These are phyloP conservation scores for Pyracantha coccinea DNA, from an alignment of 331 rosid genomes.

Conservation along the genomic window DNA sequence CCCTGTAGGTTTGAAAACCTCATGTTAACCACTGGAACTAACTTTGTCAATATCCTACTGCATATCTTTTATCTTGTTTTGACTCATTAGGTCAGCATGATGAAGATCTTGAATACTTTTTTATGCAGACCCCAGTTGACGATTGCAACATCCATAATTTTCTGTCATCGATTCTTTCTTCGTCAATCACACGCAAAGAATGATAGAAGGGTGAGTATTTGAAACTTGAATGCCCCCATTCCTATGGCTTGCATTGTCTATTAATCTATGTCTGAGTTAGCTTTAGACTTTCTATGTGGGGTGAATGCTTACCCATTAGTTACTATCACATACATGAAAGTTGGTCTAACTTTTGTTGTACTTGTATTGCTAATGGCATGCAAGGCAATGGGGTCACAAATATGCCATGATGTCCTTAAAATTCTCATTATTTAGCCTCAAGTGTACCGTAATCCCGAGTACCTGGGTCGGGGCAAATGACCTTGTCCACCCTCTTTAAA, in stretches of 20 bases:
- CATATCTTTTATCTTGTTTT: neutral
- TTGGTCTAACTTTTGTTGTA: neutral
- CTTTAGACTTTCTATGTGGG: neutral
- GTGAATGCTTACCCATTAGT: neutral
- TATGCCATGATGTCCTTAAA: neutral
- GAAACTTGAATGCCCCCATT: neutral
- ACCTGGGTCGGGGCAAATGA: neutral
- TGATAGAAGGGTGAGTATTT: constrained; percentile 86
- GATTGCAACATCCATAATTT: constrained; percentile 93
- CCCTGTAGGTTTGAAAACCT: neutral
- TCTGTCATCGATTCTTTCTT: constrained; percentile 93
- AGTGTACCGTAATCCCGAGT: neutral
- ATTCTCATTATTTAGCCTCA: neutral
- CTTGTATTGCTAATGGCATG: neutral
- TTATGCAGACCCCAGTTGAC: constrained; percentile 94
- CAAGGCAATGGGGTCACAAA: neutral
- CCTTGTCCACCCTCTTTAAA: neutral
- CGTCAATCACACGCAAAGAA: constrained; percentile 94
- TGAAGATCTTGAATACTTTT: constrained; percentile 7
- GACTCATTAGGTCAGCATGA: constrained; percentile 10
- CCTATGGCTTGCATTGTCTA: neutral
- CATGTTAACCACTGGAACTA: neutral
- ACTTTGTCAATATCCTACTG: neutral
- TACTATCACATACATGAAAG: neutral
- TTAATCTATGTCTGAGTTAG: neutral